Evolutionary conservation across 768 basidiomycete species (phyloP), one percentile per base, ranked within the genome.

Genomic region (Pleurotus tuoliensis): DNA sequence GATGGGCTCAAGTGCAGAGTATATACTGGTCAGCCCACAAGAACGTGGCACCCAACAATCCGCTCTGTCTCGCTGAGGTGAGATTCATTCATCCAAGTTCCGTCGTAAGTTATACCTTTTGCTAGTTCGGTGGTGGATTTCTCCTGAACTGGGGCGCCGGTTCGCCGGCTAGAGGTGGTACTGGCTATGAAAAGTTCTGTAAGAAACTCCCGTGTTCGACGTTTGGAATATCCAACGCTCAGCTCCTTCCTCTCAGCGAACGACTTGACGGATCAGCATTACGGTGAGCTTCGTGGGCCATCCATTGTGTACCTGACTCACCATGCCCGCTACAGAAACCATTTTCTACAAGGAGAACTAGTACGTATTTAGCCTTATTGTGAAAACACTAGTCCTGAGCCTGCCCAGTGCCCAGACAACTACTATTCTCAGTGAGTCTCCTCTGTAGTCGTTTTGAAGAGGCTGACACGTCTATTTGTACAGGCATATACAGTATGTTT

Each of bases 261-360:
- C 47, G 73, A 75, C 45, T 64, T 79, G 22, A 78, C 77, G 4
- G 70, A 76, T 58, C 75, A 76, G 7, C 69, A 67, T 20, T 81
- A 64, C 57, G 78, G 78, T 78, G 60, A 15, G 66, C 44, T 25
- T 34, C 47, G 44, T 43, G 30, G 11, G 3, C 39, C 20, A 3
- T 52, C 13, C 30, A 45, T 27, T n/a, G 11, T 55, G 7, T 1
- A 20, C 25, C 40, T n/a, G 25, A 22, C 45, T 44, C 30, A 47
- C 58, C 47, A 51, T 60, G n/a, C 53, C 22, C 41, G 30, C n/a
- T 25, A 13, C 44, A 80, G 79, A 81, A 62, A 75, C 77, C 55
- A 68, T 81, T 1, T 81, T 81, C 58, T 80, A 80, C 64, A 80
- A 80, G 62, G 79, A 81, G 55, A 75, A 71, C 49, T 81, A 80